Conservation (phyloP, 2,329 filamentous ascomycete species). For the Acrocalymma vagum region DNA sequence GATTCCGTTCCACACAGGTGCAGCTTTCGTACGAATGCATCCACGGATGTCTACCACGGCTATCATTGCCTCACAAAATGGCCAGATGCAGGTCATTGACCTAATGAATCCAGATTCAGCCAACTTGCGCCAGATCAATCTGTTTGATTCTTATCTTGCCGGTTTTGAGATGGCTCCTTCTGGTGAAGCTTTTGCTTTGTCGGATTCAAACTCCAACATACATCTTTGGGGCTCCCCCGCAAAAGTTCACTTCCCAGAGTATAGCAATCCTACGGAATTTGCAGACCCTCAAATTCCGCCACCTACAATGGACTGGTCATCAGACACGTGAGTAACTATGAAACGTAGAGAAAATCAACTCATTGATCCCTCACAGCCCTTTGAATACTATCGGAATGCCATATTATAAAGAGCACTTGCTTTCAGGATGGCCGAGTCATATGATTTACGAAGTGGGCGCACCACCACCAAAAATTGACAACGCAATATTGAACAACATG, state of each 20-base stretch:
- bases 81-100: slow-evolving; percentile 95
- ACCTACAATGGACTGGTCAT: slow-evolving; percentile 72
- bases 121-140: slow-evolving; percentile 83
- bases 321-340: slow-evolving; percentile 68
- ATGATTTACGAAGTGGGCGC: slow-evolving; percentile 86
- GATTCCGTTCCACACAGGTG: slow-evolving; percentile 90
- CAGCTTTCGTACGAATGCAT: slow-evolving; percentile 95
- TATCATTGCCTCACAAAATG: slow-evolving; percentile 89
- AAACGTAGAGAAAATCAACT: neutral
- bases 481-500: slow-evolving; percentile 72
- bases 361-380: slow-evolving; percentile 62
- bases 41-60: slow-evolving; percentile 94
- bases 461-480: slow-evolving; percentile 78
- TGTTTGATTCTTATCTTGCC: slow-evolving; percentile 74
- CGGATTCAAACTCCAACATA: slow-evolving; percentile 79
- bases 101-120: slow-evolving; percentile 92
- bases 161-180: slow-evolving; percentile 88
- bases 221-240: slow-evolving; percentile 89
- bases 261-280: slow-evolving; percentile 78
- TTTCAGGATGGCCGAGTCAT: slow-evolving; percentile 90
- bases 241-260: slow-evolving; percentile 87
- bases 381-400: slow-evolving; percentile 89
- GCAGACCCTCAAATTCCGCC: slow-evolving; percentile 69
- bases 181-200: slow-evolving; percentile 83
- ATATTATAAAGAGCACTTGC: slow-evolving; percentile 85